These are phyloP conservation scores for Fulvia fulva DNA, from an alignment of 2,329 filamentous ascomycete species.

Conservation along the genomic window DNA sequence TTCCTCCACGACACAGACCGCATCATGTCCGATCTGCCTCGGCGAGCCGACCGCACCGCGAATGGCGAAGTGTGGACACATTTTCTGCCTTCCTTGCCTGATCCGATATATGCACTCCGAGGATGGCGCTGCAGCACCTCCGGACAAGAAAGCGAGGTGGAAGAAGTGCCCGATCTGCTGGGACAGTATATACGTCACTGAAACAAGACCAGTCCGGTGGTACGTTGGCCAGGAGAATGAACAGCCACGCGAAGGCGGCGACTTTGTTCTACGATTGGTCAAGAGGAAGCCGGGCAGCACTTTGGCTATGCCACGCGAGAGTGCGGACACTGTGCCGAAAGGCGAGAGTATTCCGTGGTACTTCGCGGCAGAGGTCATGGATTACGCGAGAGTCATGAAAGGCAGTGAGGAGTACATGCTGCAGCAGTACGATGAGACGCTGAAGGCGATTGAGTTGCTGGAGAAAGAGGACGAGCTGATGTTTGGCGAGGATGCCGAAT, in stretches of 20 bases:
- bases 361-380: constrained; percentile 86
- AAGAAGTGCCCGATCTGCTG: constrained; percentile 97
- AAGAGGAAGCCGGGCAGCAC: constrained; percentile 76
- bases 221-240: constrained; percentile 84
- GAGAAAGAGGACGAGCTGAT: constrained; percentile 86
- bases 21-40: constrained; percentile 91
- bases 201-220: constrained; percentile 84
- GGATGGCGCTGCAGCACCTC: constrained; percentile 60
- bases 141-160: constrained; percentile 70
- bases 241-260: constrained; percentile 74
- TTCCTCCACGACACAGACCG: constrained; percentile 80
- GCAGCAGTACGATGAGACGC: constrained; percentile 74
- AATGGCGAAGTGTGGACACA: constrained; percentile 96
- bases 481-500: constrained; percentile 90
- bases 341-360: constrained; percentile 88
- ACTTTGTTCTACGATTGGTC: constrained; percentile 84
- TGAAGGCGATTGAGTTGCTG: constrained; percentile 68
- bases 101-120: constrained; percentile 92
- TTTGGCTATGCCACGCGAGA: constrained; percentile 80
- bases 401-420: constrained; percentile 85
- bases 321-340: constrained; percentile 63
- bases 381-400: constrained; percentile 94
- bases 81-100: constrained; percentile 90
- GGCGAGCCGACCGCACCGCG: constrained; percentile 88
- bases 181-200: constrained; percentile 87